A percentile compares a stretch with the other conserved stretches of the same genome.
phyloP scores from a whole-genome alignment of 768 basidiomycete genomes.

The Calocybe gangraenosa region DNA sequence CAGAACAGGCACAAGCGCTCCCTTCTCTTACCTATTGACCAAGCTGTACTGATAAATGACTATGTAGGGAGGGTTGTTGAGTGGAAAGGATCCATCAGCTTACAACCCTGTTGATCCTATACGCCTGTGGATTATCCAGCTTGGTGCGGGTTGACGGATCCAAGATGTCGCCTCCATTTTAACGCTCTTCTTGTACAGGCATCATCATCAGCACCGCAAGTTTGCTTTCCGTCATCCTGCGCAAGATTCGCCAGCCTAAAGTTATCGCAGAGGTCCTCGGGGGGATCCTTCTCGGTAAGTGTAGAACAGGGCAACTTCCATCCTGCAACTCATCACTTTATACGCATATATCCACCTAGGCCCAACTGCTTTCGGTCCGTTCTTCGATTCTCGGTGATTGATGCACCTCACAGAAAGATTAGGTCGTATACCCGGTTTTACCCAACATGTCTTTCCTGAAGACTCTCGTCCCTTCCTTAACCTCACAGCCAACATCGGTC shows the following conservation, averaged over 20 bases:
- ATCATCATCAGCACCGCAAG: slow-evolving; percentile 83
- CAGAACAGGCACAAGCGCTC: slow-evolving; percentile 28
- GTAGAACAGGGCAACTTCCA: slow-evolving; percentile 22
- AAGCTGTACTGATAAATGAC: slow-evolving; percentile 1
- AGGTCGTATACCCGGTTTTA: slow-evolving; percentile 88
- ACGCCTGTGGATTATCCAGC: slow-evolving; percentile 74
- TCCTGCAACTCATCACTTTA: too few relatives aligned
- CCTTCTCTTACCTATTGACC: neutral
- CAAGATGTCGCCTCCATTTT: neutral
- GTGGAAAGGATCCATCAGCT: slow-evolving; percentile 66
- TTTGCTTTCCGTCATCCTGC: slow-evolving; percentile 64
- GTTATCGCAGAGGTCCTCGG: slow-evolving; percentile 84
- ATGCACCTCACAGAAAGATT: neutral
- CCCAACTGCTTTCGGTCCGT: slow-evolving; percentile 44
- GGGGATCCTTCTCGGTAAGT: slow-evolving; percentile 79
- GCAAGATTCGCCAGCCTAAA: slow-evolving; percentile 79
- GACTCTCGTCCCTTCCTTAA: slow-evolving; percentile 72
- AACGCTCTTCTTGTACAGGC: slow-evolving; percentile 33
- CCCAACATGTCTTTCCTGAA: slow-evolving; percentile 76
- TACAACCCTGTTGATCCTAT: slow-evolving; percentile 69
- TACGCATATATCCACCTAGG: slow-evolving; percentile 24
- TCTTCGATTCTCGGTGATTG: neutral
- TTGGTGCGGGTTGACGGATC: slow-evolving; percentile 44
- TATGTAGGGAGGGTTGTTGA: slow-evolving; percentile 66
- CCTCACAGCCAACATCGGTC: slow-evolving; percentile 85